These are phyloP conservation scores for Dictyostelium purpureum DNA, from an alignment of 78 protist genomes.

Conservation along the genomic window DNA sequence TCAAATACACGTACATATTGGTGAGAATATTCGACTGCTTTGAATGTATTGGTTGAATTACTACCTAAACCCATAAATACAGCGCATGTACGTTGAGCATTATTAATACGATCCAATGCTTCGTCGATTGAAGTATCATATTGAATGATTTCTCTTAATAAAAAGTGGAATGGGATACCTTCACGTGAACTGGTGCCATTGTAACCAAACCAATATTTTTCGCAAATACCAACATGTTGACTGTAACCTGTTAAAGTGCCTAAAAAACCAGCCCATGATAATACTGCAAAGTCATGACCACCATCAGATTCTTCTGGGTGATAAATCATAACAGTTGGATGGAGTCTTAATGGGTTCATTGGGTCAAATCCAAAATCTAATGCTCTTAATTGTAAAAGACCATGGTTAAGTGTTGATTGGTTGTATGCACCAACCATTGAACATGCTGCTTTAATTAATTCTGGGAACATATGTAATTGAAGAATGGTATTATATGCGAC, in stretches of 20 bases:
- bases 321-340: constrained; percentile 70
- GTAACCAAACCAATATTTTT: constrained; percentile 76
- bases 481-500: constrained; percentile 43
- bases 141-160: constrained; percentile 71
- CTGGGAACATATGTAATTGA: constrained; percentile 85
- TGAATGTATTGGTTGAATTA: constrained; percentile 64
- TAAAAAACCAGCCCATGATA: constrained; percentile 82
- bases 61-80: constrained; percentile 81
- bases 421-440: constrained; percentile 84
- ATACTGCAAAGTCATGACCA: constrained; percentile 50
- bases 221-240: constrained; percentile 56
- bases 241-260: constrained; percentile 80
- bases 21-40: constrained; percentile 72
- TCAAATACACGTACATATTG: constrained; percentile 68
- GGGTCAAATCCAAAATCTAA: constrained; percentile 78
- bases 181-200: constrained; percentile 66
- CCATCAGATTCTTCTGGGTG: constrained; percentile 78
- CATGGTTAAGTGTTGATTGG: constrained; percentile 44
- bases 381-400: constrained; percentile 79
- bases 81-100: constrained; percentile 77
- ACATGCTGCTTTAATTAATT: constrained; percentile 85
- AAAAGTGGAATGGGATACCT: constrained; percentile 81
- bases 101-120: constrained; percentile 74
- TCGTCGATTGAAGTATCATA: constrained; percentile 58
- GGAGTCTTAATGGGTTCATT: constrained; percentile 59